A percentile compares a stretch with the other conserved stretches of the same genome.
These are phyloP conservation scores for Mycena sanguinolenta DNA, from an alignment of 768 basidiomycete species.

Conservation along the genomic window DNA sequence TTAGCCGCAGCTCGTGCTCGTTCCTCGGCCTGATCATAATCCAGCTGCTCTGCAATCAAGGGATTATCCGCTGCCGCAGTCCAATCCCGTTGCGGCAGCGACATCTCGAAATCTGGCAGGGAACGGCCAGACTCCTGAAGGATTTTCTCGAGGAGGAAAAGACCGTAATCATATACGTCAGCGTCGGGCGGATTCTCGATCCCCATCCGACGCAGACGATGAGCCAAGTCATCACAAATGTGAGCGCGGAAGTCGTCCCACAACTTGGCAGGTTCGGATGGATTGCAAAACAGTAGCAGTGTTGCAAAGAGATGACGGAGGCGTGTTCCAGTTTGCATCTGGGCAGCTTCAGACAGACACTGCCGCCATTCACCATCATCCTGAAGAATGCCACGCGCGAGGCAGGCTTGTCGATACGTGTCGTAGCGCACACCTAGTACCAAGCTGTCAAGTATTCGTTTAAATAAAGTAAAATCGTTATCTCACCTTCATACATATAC, in stretches of 20 bases:
- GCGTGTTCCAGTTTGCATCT: slow-evolving; percentile 47
- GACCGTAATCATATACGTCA: not conserved
- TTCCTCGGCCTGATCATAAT: not conserved
- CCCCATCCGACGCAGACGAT: not conserved
- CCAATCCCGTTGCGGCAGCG: not conserved
- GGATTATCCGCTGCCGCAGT: not conserved
- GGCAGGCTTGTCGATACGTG: slow-evolving; percentile 41
- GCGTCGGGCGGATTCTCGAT: not conserved
- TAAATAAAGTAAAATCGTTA: not conserved
- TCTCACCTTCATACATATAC: slow-evolving; percentile 8
- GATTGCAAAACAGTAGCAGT: slow-evolving; percentile 30
- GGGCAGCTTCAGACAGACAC: slow-evolving; percentile 52
- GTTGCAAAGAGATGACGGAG: slow-evolving; percentile 51
- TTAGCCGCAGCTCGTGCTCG: not conserved
- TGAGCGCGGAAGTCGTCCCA: not conserved
- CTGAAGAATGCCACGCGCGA: slow-evolving; percentile 49
- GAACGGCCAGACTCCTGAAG: not conserved
- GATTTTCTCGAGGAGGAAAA: slow-evolving; percentile 5
- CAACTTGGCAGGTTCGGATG: not conserved
- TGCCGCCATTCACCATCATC: slow-evolving; percentile 57
- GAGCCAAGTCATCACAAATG: slow-evolving; percentile 6
- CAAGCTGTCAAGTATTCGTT: too few relatives aligned
- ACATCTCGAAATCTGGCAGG: slow-evolving; percentile 35
- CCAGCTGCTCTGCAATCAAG: not conserved
- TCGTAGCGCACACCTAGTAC: slow-evolving; percentile 8